A percentile compares a stretch with the other conserved stretches of the same genome.
These are phyloP conservation scores for Piedraia hortae DNA, from an alignment of 2,329 filamentous ascomycete genomes.

Conservation along the genomic window DNA sequence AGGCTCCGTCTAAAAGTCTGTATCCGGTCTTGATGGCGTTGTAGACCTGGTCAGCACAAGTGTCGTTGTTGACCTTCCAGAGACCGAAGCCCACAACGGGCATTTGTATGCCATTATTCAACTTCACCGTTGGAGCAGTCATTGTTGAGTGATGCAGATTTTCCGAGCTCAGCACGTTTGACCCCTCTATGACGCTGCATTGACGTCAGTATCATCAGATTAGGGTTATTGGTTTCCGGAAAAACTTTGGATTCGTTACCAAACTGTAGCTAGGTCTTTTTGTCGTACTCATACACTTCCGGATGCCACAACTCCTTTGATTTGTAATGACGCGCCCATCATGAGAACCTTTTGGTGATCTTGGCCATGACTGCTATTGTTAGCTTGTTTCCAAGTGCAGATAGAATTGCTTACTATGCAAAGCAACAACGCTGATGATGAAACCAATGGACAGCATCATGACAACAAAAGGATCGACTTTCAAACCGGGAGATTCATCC, in stretches of 20 bases:
- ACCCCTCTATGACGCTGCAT: too few relatives aligned
- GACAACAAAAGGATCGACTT: constrained; percentile 94
- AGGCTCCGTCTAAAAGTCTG: constrained; percentile 32
- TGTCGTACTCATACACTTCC: too few relatives aligned
- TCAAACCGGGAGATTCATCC: constrained; percentile 86
- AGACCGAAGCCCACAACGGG: constrained; percentile 51
- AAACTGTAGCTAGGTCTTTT: too few relatives aligned
- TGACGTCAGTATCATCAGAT: too few relatives aligned
- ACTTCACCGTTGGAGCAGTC: constrained; percentile 10
- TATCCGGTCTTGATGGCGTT: constrained; percentile 36
- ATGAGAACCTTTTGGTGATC: constrained; percentile 63
- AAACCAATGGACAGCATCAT: constrained; percentile 90
- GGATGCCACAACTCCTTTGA: too few relatives aligned
- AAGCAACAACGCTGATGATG: constrained; percentile 91
- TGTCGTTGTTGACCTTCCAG: constrained; percentile 58
- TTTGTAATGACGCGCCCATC: too few relatives aligned
- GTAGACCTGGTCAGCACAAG: constrained; percentile 50
- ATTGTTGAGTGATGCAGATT: too few relatives aligned
- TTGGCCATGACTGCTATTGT: constrained; percentile 61
- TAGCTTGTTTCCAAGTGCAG: neutral
- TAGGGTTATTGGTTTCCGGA: too few relatives aligned
- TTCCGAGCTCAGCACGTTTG: too few relatives aligned
- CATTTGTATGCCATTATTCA: constrained; percentile 27
- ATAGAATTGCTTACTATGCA: constrained; percentile 64
- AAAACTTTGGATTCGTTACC: too few relatives aligned